Evolutionary conservation across 2,329 filamentous ascomycete genomes (phyloP).

Genomic region (Ophiosphaerella herpotricha): DNA sequence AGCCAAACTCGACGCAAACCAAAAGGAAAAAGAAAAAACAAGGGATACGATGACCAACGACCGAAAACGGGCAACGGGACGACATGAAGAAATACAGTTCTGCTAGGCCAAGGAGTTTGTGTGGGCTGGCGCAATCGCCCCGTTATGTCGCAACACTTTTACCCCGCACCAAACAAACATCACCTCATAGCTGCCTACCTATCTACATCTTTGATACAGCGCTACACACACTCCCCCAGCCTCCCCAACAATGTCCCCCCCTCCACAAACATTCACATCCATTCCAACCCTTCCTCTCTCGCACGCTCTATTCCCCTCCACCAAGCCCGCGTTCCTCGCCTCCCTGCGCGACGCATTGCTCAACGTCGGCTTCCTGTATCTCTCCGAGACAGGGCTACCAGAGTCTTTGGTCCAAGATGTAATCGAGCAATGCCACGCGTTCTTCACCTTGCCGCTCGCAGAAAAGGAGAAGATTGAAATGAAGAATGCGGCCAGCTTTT

Average conservation of each 20-base stretch:
- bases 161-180: not conserved
- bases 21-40: not conserved
- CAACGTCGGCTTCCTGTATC: conserved; percentile 86
- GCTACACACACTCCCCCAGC: no score
- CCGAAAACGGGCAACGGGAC: not conserved
- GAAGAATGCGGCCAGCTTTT: conserved; percentile 55
- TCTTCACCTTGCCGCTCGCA: conserved; percentile 75
- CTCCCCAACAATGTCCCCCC: no score
- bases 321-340: conserved; percentile 73
- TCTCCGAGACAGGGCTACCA: conserved; percentile 69
- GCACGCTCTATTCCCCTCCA: conserved; percentile 65
- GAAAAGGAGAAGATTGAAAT: conserved; percentile 70
- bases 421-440: conserved; percentile 68
- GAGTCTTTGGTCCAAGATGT: conserved; percentile 68
- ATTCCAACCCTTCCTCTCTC: conserved; percentile 80
- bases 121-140: conserved; percentile 22
- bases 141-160: conserved; percentile 16
- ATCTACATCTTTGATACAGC: no score
- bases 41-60: conserved; percentile 9
- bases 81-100: not conserved
- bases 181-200: no score
- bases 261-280: conserved; percentile 62
- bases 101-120: no score
- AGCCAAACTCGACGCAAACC: no score
- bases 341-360: conserved; percentile 76